These are phyloP conservation scores for Emericellopsis atlantica DNA, from an alignment of 2,329 filamentous ascomycete species.

Conservation along the genomic window DNA sequence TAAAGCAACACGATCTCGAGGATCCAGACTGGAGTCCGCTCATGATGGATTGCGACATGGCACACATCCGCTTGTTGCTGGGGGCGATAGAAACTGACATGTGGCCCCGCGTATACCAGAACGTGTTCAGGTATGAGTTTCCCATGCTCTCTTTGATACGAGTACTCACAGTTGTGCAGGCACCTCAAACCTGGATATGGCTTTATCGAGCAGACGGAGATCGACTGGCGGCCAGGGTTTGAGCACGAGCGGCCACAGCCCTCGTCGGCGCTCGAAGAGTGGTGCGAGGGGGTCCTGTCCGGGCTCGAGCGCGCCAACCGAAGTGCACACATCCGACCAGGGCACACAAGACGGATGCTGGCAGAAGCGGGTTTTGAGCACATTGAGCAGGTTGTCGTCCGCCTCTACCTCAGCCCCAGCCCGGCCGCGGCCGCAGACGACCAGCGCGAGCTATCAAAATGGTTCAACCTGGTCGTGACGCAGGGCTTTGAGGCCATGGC, in stretches of 20 bases:
- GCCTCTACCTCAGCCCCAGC: slow-evolving; percentile 23
- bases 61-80: slow-evolving; percentile 68
- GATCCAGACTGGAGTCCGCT: slow-evolving; percentile 45
- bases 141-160: background rate
- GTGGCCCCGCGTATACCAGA: slow-evolving; percentile 64
- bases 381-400: slow-evolving; percentile 53
- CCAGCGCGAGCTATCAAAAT: slow-evolving; percentile 58
- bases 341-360: slow-evolving; percentile 44
- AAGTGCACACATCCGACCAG: slow-evolving; percentile 46
- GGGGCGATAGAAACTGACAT: slow-evolving; percentile 57
- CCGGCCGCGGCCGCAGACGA: slow-evolving; percentile 56
- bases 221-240: slow-evolving; percentile 67
- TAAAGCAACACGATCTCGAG: slow-evolving; percentile 63
- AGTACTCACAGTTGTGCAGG: slow-evolving; percentile 23
- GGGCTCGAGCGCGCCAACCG: slow-evolving; percentile 55
- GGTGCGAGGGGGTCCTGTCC: slow-evolving; percentile 56
- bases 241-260: slow-evolving; percentile 47
- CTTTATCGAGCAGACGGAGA: slow-evolving; percentile 76
- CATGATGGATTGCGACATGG: slow-evolving; percentile 56
- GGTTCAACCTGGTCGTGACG: slow-evolving; percentile 71
- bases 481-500: slow-evolving; percentile 58
- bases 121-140: slow-evolving; percentile 47
- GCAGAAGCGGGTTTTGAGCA: slow-evolving; percentile 64
- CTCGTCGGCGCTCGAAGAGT: slow-evolving; percentile 49
- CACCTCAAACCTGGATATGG: slow-evolving; percentile 68